Evolutionary conservation across 768 basidiomycete genomes (phyloP), one percentile per base, ranked within the genome.

Genomic region (Coprinopsis sp.): DNA sequence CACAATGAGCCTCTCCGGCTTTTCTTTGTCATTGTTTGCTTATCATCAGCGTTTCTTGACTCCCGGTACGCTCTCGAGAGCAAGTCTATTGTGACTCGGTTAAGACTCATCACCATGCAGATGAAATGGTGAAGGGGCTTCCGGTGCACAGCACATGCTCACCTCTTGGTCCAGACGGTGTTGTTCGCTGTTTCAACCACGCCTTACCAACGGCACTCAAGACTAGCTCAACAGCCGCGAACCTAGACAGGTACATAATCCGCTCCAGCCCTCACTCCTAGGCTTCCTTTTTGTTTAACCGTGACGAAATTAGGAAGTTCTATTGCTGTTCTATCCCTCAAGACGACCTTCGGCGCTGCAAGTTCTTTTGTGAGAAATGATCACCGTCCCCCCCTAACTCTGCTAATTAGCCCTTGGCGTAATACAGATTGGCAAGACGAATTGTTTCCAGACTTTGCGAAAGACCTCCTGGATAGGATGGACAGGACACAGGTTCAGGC

Each of bases 161-260:
- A 39, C 62, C 65, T 3, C 31, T 61, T 3, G 65, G 59, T 5
- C 12, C 33, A 10, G 55, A 64, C 14, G 67, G 65, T 11, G 21
- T 59, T 3, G 58, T 75, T 10, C 58, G 62, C 36, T 74, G 75
- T 45, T 40, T 58, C 46, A 34, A 51, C 6, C 51, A 51, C 41
- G 38, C 28, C 19, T 21, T 44, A 14, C 25, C 14, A 14, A 41
- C 51, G 10, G 19, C 19, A n/a, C 49, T 45, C 3, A 47, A 43
- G 11, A 62, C 58, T 3, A 74, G 72, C 47, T 54, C 44, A 10
- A 68, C 65, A 0, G 0, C 13, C 0, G 34, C 1, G 4, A 70
- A 74, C 40, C 64, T 64, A 1, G 50, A 54, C 30, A 66, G 73
- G 76, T 74, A 52, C 24, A 64, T 47, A 47, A 53, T 33, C 16